Base-by-base conservation (phyloP, 306 rosid species). In the Glycyrrhiza uralensis region DNA sequence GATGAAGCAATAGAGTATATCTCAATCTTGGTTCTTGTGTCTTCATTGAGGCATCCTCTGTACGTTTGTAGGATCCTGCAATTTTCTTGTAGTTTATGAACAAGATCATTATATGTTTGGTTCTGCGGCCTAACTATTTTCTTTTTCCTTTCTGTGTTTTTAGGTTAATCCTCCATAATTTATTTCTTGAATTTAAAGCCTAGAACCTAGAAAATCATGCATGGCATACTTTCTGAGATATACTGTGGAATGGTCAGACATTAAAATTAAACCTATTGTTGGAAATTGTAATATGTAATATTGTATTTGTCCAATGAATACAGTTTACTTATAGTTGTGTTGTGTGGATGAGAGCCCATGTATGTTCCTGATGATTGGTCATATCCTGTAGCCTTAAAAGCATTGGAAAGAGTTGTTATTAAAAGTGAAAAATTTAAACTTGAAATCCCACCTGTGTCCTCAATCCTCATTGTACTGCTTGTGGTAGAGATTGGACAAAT, bases 61-160 rank as follows among this genome's bases (percentile, higher is more conserved):
- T 30, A 30, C 51, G 51, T 35, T 62, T 64, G 58, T 18, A n/a
- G n/a, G 19, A n/a, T n/a, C 69, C 72, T 28, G 28, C 57, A 9
- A n/a, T n/a, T 44, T 14, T 54, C 59, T 76, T n/a, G n/a, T 76
- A 55, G 59, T 49, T 55, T 76, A n/a, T 76, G 65, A 75, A 13
- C 35, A 44, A 55, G 20, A 66, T 66, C 67, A 33, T 6, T 35
- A 23, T 35, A 63, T 64, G 10, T 50, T 46, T 36, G 22, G 71
- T 74, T 74, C 22, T 62, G 28, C 4, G 18, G 19, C 72, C 41
- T 61, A n/a, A n/a, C n/a, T n/a, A n/a, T 39, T 78, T 78, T 33
- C 4, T 45, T 35, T 68, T 19, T 15, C 26, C 47, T 23, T 71
- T 69, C 75, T 5, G n/a, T n/a, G n/a, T n/a, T n/a, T n/a, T n/a